Evolutionary conservation across 352 stramenopile genomes (phyloP).

Genomic region (Phytophthora tentaculata): DNA sequence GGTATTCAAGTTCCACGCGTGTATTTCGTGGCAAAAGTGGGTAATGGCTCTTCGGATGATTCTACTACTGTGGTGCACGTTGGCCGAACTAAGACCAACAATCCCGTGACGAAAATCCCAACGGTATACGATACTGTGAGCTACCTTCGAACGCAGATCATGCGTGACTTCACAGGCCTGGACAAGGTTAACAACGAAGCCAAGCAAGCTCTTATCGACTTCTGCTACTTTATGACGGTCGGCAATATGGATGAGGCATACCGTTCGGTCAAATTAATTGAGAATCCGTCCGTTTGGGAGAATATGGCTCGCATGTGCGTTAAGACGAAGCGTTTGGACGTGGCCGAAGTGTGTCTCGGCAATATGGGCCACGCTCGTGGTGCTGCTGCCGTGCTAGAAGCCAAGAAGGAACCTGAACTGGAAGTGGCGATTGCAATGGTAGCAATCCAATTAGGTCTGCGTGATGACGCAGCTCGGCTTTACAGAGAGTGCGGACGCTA

Average conservation of each 20-base stretch:
- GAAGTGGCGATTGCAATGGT: conserved; percentile 92
- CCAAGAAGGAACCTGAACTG: conserved; percentile 67
- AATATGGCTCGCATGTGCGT: conserved; percentile 98
- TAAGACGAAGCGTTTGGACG: conserved; percentile 94
- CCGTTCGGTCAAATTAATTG: conserved; percentile 92
- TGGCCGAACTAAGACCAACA: conserved; percentile 40
- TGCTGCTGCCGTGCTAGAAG: conserved; percentile 86
- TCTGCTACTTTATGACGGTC: conserved; percentile 95
- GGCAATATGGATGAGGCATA: conserved; percentile 97
- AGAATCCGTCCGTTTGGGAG: conserved; percentile 93
- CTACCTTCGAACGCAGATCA: conserved; percentile 82
- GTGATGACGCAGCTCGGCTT: conserved; percentile 91
- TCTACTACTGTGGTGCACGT: conserved; percentile 47
- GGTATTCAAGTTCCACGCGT: conserved; percentile 87
- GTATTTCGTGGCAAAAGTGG: conserved; percentile 70
- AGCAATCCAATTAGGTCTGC: conserved; percentile 92
- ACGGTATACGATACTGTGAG: conserved; percentile 44
- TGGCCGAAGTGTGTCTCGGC: conserved; percentile 93
- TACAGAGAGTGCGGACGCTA: conserved; percentile 92
- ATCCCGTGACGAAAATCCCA: conserved; percentile 23
- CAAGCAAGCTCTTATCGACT: conserved; percentile 92
- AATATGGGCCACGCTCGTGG: conserved; percentile 95
- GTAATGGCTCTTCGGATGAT: conserved; percentile 47
- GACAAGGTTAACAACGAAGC: conserved; percentile 90
- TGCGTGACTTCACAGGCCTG: conserved; percentile 94